phyloP scores from a whole-genome alignment of 164 flowering plant genomes.

The Vitis labrusca region DNA sequence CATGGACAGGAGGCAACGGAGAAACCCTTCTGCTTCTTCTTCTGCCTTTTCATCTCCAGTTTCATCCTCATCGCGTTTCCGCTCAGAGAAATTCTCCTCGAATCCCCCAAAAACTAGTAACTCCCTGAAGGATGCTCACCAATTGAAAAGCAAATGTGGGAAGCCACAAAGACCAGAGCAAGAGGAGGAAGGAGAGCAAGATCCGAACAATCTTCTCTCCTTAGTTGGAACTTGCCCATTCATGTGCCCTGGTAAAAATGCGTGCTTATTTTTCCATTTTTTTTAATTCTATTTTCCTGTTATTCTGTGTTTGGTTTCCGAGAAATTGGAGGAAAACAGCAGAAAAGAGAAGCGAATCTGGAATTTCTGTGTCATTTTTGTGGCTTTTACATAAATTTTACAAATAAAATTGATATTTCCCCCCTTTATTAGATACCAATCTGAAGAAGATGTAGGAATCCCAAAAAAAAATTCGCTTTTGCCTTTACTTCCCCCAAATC shows the following conservation, averaged over 20 bases:
- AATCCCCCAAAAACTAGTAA: not conserved
- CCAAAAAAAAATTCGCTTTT: too few relatives aligned
- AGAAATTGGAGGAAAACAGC: too few relatives aligned
- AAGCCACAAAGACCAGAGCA: not conserved
- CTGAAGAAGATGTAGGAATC: too few relatives aligned
- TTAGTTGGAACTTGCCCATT: slow-evolving; percentile 36
- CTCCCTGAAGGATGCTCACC: too few relatives aligned
- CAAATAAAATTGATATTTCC: too few relatives aligned
- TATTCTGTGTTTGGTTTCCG: too few relatives aligned
- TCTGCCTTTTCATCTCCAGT: not conserved
- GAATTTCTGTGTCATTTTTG: too few relatives aligned
- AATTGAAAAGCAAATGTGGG: too few relatives aligned
- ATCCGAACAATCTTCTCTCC: not conserved
- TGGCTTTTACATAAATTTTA: too few relatives aligned
- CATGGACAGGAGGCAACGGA: not conserved
- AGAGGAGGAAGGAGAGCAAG: slow-evolving; percentile 1
- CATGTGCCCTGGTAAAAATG: slow-evolving; percentile 36
- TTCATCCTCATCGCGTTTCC: not conserved
- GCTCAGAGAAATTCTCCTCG: not conserved
- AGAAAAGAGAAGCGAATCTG: too few relatives aligned
- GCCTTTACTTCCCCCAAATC: too few relatives aligned
- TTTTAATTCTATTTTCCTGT: not conserved
- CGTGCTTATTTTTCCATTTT: not conserved
- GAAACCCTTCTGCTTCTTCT: not conserved
- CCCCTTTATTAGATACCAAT: too few relatives aligned